Base-by-base conservation (phyloP, 2,329 filamentous ascomycete species). In the Epichloe hybrida region DNA sequence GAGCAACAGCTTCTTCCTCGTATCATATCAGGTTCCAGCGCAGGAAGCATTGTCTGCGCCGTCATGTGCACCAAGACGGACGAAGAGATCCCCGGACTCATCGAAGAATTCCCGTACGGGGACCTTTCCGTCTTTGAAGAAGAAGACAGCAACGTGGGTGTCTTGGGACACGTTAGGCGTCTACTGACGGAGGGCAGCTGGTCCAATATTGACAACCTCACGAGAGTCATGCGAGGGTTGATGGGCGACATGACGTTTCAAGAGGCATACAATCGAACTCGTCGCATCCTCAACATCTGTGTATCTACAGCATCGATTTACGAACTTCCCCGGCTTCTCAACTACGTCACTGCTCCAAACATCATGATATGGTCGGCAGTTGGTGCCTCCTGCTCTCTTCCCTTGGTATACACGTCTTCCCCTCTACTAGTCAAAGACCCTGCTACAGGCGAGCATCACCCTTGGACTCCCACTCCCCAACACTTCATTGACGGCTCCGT, bases 361-460 rank as follows among this genome's bases (percentile, higher is more conserved):
- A 90, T 97, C 49, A 79, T 96, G 69, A 90, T 97, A 50, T 95
- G 90, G 88, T 95, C 90, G 15, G 91, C 91, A 36, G 90, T 96
- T 60, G 88, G 88, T n/a, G 88, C 91, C 0, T 96, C 91, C 0
- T 97, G 91, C 64, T 95, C 91, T 0, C 87, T 96, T 0, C 91
- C 91, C 0, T 72, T 93, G 12, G 76, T 96, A 20, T 97, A 95
- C 64, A 84, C 83, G 23, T 80, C 88, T 2, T 85, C 83, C 1
- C 81, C 83, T 1, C 69, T 97, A 11, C 78, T 91, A 40, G 85
- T 89, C 52, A 96, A 96, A 62, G 86, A 96, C 58, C 86, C 87
- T 0, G 69, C 79, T 41, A 95, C 89, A 0, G 86, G 86, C 21
- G 76, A 84, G 56, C 80, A 86, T 36, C 77, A 81, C 15, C 83